phyloP scores from a whole-genome alignment of 805 yeast genomes.

The Lachancea lanzarotensis region DNA sequence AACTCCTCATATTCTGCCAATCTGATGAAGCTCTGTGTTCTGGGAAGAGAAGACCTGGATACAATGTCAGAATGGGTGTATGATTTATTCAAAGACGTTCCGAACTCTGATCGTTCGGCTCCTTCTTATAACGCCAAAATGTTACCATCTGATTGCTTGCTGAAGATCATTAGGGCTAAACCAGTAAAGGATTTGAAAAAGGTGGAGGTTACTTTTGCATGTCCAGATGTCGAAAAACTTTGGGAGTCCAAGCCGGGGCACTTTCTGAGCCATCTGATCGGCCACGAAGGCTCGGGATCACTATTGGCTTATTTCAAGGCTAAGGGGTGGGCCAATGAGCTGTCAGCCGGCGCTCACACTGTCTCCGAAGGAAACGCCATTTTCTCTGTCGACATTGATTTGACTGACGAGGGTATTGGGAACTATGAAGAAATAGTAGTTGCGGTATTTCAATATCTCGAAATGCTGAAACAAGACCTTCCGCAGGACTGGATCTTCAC shows the following conservation, averaged over 20 bases:
- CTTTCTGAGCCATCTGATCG: slow-evolving; percentile 74
- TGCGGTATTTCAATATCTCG: slow-evolving; percentile 65
- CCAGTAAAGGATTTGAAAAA: slow-evolving; percentile 78
- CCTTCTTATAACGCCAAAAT: slow-evolving; percentile 44
- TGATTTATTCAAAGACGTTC: slow-evolving; percentile 56
- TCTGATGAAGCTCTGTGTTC: slow-evolving; percentile 76
- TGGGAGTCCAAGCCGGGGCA: slow-evolving; percentile 68
- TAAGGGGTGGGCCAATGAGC: slow-evolving; percentile 71
- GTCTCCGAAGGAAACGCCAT: slow-evolving; percentile 61
- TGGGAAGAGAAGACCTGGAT: slow-evolving; percentile 76
- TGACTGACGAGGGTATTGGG: slow-evolving; percentile 65
- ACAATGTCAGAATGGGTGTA: slow-evolving; percentile 65
- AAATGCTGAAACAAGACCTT: slow-evolving; percentile 46
- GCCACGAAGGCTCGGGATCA: slow-evolving; percentile 91
- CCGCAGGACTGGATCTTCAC: slow-evolving; percentile 76
- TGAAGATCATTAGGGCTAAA: slow-evolving; percentile 54
- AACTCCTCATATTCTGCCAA: slow-evolving; percentile 70
- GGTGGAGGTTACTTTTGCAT: slow-evolving; percentile 59
- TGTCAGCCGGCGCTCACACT: slow-evolving; percentile 66
- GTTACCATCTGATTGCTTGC: slow-evolving; percentile 42
- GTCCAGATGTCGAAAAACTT: slow-evolving; percentile 66
- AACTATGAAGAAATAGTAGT: slow-evolving; percentile 56
- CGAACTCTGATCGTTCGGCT: slow-evolving; percentile 36
- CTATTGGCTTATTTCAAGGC: slow-evolving; percentile 61
- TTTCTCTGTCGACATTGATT: slow-evolving; percentile 64